Percentiles rank a stretch among this genome's conserved stretches.
phyloP scores from a whole-genome alignment of 2,329 filamentous ascomycete genomes.

The Simplicillium aogashimaense region DNA sequence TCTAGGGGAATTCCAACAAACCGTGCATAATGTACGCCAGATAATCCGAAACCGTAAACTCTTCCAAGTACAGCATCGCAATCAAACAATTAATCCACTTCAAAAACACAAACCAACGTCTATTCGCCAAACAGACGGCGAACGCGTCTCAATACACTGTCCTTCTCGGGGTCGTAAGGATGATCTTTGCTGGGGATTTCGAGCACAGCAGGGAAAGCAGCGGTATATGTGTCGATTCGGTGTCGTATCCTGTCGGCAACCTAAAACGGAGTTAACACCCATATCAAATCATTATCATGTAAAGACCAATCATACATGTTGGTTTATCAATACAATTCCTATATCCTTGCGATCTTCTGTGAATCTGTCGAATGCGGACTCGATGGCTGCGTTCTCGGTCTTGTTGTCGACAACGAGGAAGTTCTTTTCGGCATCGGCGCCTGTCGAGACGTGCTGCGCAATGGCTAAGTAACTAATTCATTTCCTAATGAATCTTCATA shows the following conservation, averaged over 20 bases:
- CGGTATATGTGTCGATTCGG: conserved; percentile 82
- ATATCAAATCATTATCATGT: neutral
- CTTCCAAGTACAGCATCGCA: too few relatives aligned
- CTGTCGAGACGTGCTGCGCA: conserved; percentile 74
- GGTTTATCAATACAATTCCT: conserved; percentile 92
- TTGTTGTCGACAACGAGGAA: conserved; percentile 94
- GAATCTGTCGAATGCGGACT: conserved; percentile 82
- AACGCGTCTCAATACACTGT: conserved; percentile 89
- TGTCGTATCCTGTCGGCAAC: conserved; percentile 90
- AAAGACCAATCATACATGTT: conserved; percentile 56
- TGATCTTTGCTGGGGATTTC: conserved; percentile 99
- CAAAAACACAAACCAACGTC: conserved; percentile 5
- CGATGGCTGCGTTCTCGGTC: conserved; percentile 81
- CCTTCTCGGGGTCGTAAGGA: conserved; percentile 97
- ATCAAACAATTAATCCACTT: conserved; percentile 4
- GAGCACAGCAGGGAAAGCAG: conserved; percentile 89
- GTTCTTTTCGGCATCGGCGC: conserved; percentile 89
- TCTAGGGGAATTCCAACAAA: too few relatives aligned
- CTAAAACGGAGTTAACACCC: conserved; percentile 31
- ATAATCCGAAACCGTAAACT: too few relatives aligned
- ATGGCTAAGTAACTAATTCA: neutral
- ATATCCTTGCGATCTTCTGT: conserved; percentile 91
- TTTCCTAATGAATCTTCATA: neutral
- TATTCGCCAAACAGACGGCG: conserved; percentile 59
- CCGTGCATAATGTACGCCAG: too few relatives aligned